phyloP scores from a whole-genome alignment of 2,329 filamentous ascomycete species.

The Proliferodiscus dingleyae region DNA sequence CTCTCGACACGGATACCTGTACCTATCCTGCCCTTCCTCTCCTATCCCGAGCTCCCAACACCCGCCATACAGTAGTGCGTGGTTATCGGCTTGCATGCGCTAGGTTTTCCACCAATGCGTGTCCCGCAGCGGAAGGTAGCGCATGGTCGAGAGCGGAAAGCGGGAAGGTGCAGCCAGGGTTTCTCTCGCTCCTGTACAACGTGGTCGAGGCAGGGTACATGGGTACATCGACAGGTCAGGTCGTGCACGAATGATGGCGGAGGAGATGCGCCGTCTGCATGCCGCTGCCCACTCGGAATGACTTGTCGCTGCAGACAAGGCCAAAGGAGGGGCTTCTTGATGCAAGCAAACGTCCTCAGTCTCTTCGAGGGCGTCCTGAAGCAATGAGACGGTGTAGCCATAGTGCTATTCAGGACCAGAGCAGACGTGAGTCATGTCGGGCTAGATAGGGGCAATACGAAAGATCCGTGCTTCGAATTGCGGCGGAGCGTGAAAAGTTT shows the following conservation, averaged over 20 bases:
- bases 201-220: slow-evolving; percentile 4
- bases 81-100: slow-evolving; percentile 11
- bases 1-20: slow-evolving; percentile 12
- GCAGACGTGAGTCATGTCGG: too few species aligned
- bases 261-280: slow-evolving; percentile 4
- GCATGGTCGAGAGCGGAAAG: slow-evolving; percentile 6
- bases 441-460: too few species aligned
- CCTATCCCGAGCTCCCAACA: too few species aligned
- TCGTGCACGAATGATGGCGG: slow-evolving; percentile 9
- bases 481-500: slow-evolving; percentile 9
- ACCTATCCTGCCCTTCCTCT: too few species aligned
- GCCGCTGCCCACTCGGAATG: not conserved
- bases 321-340: not conserved
- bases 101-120: slow-evolving; percentile 10
- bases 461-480: not conserved
- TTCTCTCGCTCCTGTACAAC: slow-evolving; percentile 10
- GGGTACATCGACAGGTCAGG: too few species aligned
- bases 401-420: not conserved
- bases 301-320: not conserved
- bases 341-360: slow-evolving; percentile 14
- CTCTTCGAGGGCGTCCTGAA: slow-evolving; percentile 6
- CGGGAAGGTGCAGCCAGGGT: slow-evolving; percentile 10
- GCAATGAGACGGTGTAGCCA: slow-evolving; percentile 4
- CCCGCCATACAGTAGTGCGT: too few species aligned
- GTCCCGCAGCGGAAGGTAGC: slow-evolving; percentile 12